Evolutionary conservation across 805 yeast genomes (phyloP).

Genomic region (Wilhelminamyces savonicus): DNA sequence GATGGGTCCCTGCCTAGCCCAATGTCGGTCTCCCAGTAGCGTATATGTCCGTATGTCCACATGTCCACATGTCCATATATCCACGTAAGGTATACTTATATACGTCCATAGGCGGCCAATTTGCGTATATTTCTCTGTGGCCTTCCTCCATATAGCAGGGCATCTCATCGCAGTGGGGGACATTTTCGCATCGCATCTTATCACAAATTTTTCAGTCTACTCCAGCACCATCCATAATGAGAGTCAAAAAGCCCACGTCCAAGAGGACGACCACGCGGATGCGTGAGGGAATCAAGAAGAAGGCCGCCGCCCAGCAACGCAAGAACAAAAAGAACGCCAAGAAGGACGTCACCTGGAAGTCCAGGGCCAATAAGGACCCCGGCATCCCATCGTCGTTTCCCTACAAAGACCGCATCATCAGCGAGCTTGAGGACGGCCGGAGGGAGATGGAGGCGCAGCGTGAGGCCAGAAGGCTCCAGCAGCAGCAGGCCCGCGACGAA

Average conservation of each 20-base stretch:
- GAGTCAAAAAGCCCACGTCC: constrained; percentile 62
- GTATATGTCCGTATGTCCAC: no score
- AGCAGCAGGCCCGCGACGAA: constrained; percentile 40
- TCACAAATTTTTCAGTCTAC: no score
- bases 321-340: constrained; percentile 78
- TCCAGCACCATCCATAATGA: no score
- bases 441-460: constrained; percentile 50
- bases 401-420: constrained; percentile 76
- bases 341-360: constrained; percentile 91
- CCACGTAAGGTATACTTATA: no score
- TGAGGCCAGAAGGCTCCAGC: constrained; percentile 43
- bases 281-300: constrained; percentile 95
- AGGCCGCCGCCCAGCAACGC: constrained; percentile 86
- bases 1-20: no score
- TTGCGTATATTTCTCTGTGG: no score
- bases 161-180: no score
- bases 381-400: constrained; percentile 96
- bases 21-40: no score
- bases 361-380: constrained; percentile 76
- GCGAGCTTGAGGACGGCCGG: constrained; percentile 62
- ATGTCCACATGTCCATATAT: no score
- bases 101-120: no score
- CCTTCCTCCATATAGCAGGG: no score
- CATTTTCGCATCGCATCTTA: no score
- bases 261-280: constrained; percentile 88